phyloP scores from a whole-genome alignment of 495 filamentous ascomycete species.

The Trichoderma gamsii region DNA sequence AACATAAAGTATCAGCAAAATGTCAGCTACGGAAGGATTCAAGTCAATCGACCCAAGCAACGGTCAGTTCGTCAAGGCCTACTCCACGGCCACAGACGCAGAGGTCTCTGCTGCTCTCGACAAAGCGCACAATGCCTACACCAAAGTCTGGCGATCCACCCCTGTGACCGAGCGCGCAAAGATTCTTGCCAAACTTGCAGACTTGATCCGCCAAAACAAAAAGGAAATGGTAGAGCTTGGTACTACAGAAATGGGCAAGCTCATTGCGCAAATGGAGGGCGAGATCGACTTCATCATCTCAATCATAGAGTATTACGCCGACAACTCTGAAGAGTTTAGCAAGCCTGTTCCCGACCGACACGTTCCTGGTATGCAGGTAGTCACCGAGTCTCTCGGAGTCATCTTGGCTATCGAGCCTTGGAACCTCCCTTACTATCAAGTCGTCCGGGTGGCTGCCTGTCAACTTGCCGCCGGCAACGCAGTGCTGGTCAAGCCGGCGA shows the following conservation, averaged over 20 bases:
- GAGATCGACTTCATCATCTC: background rate
- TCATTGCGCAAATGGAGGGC: conserved; percentile 3
- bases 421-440: conserved; percentile 33
- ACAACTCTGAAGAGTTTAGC: conserved; percentile 5
- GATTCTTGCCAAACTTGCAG: background rate
- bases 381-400: conserved; percentile 29
- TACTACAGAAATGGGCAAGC: conserved; percentile 8
- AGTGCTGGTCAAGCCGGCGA: conserved; percentile 61
- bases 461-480: conserved; percentile 43
- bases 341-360: background rate
- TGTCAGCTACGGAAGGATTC: background rate
- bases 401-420: conserved; percentile 39
- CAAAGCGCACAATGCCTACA: conserved; percentile 1
- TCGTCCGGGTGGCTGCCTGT: conserved; percentile 36
- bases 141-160: background rate
- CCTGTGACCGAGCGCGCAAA: background rate
- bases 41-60: background rate
- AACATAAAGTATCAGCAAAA: background rate
- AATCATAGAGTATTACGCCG: conserved; percentile 11
- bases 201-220: background rate
- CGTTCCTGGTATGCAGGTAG: conserved; percentile 9
- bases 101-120: conserved; percentile 10
- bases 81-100: background rate
- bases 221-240: background rate
- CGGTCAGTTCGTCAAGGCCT: background rate